Percentiles rank a stretch among this genome's conserved stretches.
phyloP scores from a whole-genome alignment of 73 alveolate species.

The Paramecium tetraurelia region DNA sequence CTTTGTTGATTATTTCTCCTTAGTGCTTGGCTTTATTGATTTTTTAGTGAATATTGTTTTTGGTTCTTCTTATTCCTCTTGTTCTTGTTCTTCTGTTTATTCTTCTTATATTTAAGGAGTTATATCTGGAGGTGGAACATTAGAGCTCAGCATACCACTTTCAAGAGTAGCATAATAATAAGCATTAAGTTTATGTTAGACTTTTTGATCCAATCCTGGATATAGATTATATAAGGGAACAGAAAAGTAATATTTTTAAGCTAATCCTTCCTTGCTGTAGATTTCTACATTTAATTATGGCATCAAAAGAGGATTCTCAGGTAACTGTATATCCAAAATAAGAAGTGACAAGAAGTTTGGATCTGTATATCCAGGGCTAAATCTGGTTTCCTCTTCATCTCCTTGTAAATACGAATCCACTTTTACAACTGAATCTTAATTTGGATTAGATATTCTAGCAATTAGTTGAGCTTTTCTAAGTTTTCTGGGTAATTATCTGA shows the following conservation, averaged over 20 bases:
- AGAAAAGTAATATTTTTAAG: slow-evolving; percentile 10
- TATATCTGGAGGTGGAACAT: neutral
- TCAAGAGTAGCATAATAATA: neutral
- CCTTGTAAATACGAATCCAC: neutral
- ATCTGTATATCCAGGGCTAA: neutral
- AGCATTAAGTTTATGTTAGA: neutral
- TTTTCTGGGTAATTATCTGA: slow-evolving; percentile 55
- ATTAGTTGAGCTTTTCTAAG: slow-evolving; percentile 46
- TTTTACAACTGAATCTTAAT: slow-evolving; percentile 14
- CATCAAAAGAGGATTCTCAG: neutral
- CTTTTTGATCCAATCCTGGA: neutral
- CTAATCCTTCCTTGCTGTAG: neutral
- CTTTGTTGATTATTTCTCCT: neutral
- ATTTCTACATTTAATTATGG: slow-evolving; percentile 46
- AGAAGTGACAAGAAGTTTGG: slow-evolving; percentile 3
- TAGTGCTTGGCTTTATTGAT: neutral
- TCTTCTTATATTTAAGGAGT: neutral
- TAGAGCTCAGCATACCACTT: neutral
- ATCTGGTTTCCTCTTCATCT: neutral
- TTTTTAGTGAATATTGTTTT: slow-evolving; percentile 7
- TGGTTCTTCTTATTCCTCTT: neutral
- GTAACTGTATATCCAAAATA: neutral
- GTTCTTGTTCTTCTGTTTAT: neutral
- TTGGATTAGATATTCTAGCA: slow-evolving; percentile 58
- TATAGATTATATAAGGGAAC: neutral